Conservation (phyloP, 2,329 filamentous ascomycete species). For the Fusarium continuum region DNA sequence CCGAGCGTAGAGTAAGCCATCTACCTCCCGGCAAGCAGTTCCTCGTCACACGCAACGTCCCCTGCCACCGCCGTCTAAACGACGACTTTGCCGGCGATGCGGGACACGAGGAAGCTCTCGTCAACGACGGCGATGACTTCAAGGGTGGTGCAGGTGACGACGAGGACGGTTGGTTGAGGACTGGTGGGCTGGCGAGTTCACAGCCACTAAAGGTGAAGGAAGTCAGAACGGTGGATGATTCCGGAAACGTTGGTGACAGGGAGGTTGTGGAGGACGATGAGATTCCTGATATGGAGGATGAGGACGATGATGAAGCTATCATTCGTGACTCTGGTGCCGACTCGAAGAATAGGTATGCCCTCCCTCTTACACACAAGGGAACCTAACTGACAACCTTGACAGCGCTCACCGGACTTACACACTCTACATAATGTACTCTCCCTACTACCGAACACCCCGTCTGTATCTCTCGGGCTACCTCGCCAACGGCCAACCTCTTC, state of each 20-base stretch:
- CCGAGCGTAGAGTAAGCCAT: conserved; percentile 79
- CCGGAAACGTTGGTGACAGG: conserved; percentile 82
- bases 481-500: conserved; percentile 79
- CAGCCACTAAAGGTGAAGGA: conserved; percentile 81
- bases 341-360: conserved; percentile 56
- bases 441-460: conserved; percentile 95
- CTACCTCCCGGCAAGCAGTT: conserved; percentile 94
- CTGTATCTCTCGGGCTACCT: conserved; percentile 94
- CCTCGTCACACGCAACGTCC: conserved; percentile 91
- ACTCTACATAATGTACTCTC: conserved; percentile 97
- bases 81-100: conserved; percentile 92
- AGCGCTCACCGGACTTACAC: conserved; percentile 93
- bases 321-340: conserved; percentile 75
- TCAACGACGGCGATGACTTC: conserved; percentile 78
- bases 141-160: conserved; percentile 60
- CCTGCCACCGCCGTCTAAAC: conserved; percentile 89
- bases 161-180: conserved; percentile 92
- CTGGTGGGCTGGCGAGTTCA: conserved; percentile 79
- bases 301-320: conserved; percentile 96
- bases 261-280: conserved; percentile 78
- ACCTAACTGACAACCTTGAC: conserved; percentile 4
- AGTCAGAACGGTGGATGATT: conserved; percentile 88
- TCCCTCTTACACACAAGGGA: too few species aligned
- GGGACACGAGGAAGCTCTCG: conserved; percentile 85
- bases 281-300: conserved; percentile 98